A percentile compares a stretch with the other conserved stretches of the same genome.
Conservation (phyloP, 768 basidiomycete species). For the Termitomyces sp. region DNA sequence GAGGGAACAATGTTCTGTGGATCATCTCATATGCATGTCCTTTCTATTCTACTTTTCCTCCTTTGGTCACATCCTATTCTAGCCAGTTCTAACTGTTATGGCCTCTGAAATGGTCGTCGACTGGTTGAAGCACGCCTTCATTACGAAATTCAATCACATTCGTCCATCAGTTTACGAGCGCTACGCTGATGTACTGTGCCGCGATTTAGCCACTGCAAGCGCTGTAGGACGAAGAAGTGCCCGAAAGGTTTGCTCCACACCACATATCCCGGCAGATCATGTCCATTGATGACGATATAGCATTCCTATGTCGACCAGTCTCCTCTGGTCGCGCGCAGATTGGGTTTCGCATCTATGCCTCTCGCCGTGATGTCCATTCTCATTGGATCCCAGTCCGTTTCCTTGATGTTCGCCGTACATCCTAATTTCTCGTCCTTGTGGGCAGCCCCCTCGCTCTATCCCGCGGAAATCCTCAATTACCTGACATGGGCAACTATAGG, state of each 20-base stretch:
- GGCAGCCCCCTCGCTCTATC: constrained; percentile 38
- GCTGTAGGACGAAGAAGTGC: constrained; percentile 61
- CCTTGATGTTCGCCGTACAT: constrained; percentile 51
- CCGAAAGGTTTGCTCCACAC: constrained; percentile 51
- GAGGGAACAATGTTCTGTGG: constrained; percentile 75
- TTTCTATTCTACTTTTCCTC: not conserved
- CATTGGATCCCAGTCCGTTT: constrained; percentile 68
- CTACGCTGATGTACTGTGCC: constrained; percentile 92
- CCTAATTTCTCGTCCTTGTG: constrained; percentile 38
- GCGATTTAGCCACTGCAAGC: constrained; percentile 81
- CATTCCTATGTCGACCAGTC: constrained; percentile 95
- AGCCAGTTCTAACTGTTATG: constrained; percentile 93
- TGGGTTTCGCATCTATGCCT: constrained; percentile 92
- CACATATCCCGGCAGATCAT: not conserved
- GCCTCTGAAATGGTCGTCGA: constrained; percentile 92
- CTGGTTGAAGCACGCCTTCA: constrained; percentile 99
- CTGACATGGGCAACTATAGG: constrained; percentile 64
- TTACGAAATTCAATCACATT: constrained; percentile 99
- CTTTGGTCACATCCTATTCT: not conserved
- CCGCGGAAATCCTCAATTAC: constrained; percentile 46
- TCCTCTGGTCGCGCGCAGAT: constrained; percentile 85
- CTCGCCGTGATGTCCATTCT: constrained; percentile 80
- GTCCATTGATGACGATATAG: constrained; percentile 27
- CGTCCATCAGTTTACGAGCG: constrained; percentile 92
- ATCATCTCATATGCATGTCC: constrained; percentile 81